Conservation (phyloP, 2,329 filamentous ascomycete genomes). For the Calonectria leucothoes region DNA sequence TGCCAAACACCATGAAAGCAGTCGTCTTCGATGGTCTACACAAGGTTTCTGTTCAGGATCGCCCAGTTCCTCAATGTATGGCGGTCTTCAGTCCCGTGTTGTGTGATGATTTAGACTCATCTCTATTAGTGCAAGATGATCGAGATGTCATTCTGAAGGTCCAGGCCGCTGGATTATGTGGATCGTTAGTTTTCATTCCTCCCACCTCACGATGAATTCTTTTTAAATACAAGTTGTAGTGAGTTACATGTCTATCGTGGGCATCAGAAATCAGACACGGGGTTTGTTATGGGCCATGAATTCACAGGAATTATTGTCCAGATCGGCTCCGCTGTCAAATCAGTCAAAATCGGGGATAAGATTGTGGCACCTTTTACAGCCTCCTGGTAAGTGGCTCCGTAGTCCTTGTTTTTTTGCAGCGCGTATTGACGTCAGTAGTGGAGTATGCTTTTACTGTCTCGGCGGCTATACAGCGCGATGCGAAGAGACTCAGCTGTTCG, state of each 20-base stretch:
- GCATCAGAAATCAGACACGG: constrained; percentile 75
- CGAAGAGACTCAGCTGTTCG: constrained; percentile 76
- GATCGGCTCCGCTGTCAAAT: constrained; percentile 74
- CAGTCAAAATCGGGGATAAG: constrained; percentile 78
- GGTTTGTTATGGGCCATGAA: constrained; percentile 83
- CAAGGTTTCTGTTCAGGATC: constrained; percentile 81
- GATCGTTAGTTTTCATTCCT: constrained; percentile 70
- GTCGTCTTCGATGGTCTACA: constrained; percentile 87
- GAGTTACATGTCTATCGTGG: constrained; percentile 91
- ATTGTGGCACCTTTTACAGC: constrained; percentile 87
- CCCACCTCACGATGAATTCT: not conserved
- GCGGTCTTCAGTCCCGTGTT: not conserved
- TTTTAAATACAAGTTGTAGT: constrained; percentile 53
- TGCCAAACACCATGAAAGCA: constrained; percentile 78
- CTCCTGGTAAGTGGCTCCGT: constrained; percentile 70
- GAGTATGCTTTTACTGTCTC: constrained; percentile 87
- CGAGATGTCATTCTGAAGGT: constrained; percentile 88
- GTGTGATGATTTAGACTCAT: not conserved
- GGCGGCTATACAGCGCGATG: constrained; percentile 83
- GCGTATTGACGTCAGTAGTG: constrained; percentile 36
- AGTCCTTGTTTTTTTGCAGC: not conserved
- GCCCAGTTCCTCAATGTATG: constrained; percentile 76
- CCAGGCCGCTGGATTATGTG: constrained; percentile 85
- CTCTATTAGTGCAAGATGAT: constrained; percentile 67
- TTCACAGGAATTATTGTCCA: constrained; percentile 83